Evolutionary conservation across 305 asterid species (phyloP), one percentile per base, ranked within the genome.

Genomic region (Striga hermonthica): DNA sequence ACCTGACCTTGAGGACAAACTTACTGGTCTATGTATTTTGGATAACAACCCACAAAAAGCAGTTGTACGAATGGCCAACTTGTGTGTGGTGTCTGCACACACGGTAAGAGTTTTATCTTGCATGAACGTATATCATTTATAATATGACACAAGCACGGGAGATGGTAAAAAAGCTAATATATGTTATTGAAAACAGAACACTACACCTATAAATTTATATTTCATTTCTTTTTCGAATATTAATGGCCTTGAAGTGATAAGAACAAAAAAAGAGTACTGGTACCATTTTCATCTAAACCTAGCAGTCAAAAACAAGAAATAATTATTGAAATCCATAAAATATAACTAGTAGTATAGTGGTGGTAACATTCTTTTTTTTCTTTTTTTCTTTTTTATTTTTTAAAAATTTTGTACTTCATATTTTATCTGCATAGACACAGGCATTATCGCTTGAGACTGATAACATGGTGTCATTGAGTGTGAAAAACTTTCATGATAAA

Each of bases 61-160:
- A 63, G 96, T 90, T 74, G 99, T 94, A 68, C 95, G 95, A 38
- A 94, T 94, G 99, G 99, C 99, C 78, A 94, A 94, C 79, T 78
- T 94, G 78, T 94, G 97, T 69, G 98, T 94, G 67, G 96, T 94
- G 66, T 88, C 97, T 8, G 76, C 96, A 9, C 99, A 94, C 69
- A 85, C 93, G 81, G 99, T 90, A 93, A 80, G 86, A 69, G 50
- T 72, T 79, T 45, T 62, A 52, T 74, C 72, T 58, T 65, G 65
- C 70, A 56, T 14, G 38, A 41, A 54, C 54, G 44, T 65, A 1
- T 39, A 36, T 67, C 59, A 44, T 16, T 45, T 45, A 7, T 28
- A 37, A 54, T 50, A 4, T 54, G 39, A 54, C 63, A 39, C 22
- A 45, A 57, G 47, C 8, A 67, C 62, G 28, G 50, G 68, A 38